Evolutionary conservation across 2,329 filamentous ascomycete species (phyloP).

Genomic region (Aureobasidium sp.): DNA sequence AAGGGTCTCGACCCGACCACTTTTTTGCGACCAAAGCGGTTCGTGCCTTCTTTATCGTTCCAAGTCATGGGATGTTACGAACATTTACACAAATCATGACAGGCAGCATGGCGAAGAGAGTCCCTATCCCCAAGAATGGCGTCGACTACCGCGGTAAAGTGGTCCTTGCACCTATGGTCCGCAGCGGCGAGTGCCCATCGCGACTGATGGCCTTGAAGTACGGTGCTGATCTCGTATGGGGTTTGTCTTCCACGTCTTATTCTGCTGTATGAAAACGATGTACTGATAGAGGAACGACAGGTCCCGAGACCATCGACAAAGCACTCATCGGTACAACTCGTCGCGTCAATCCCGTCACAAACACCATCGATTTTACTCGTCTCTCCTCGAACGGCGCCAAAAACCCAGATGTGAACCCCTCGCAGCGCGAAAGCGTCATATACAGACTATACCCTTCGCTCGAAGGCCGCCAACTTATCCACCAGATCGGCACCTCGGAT

Average conservation of each 20-base stretch:
- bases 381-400: conserved; percentile 61
- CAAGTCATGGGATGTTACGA: conserved; percentile 32
- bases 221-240: conserved; percentile 95
- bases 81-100: conserved; percentile 27
- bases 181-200: conserved; percentile 90
- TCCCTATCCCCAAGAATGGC: conserved; percentile 78
- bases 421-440: conserved; percentile 57
- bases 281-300: conserved; percentile 31
- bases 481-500: conserved; percentile 83
- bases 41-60: background rate
- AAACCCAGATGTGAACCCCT: conserved; percentile 44
- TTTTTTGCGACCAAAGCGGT: background rate
- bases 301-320: conserved; percentile 89
- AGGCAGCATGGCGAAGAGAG: conserved; percentile 40
- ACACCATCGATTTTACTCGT: conserved; percentile 78
- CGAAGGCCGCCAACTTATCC: conserved; percentile 71
- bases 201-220: conserved; percentile 85
- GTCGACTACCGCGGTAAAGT: conserved; percentile 92
- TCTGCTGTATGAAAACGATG: too few species aligned
- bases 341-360: conserved; percentile 64
- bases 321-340: conserved; percentile 82
- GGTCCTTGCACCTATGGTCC: conserved; percentile 95
- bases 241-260: conserved; percentile 36
- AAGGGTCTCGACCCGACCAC: background rate
- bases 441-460: conserved; percentile 73